Base-by-base conservation (phyloP, 345 rosid genomes). In the Rhizophora mangle region DNA sequence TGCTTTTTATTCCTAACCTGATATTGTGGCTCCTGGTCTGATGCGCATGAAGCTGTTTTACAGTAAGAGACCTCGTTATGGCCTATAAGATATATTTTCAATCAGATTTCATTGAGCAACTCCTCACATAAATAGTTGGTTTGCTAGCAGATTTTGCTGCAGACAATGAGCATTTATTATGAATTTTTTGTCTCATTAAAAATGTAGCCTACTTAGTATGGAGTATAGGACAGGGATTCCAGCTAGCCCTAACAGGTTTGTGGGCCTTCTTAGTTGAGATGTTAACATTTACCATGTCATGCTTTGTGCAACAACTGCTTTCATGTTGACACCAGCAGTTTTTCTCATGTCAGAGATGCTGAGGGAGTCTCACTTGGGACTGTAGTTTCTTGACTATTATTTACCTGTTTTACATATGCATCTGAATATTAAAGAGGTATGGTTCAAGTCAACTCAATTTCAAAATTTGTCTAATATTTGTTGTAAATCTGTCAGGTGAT, bases 401-500 rank as follows among this genome's bases (percentile, higher is more conserved):
- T 43, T 11, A 11, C 5, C 1, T 11, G 49, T 43, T 43, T 56
- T 56, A 26, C 30, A 21, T 24, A 15, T 15, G 30, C 18, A 56
- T 56, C 16, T 22, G 60, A 24, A 56, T 20, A 27, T 27, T 21
- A 27, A 56, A 21, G 2, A 24, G 7, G 32, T 51, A 13, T 36
- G 62, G 13, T 27, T 30, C 4, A 34, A 72, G 60, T 20, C 15
- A 46, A 19, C 18, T 47, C 32, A 64, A 2, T 46, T 36, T 13
- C 18, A 37, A 54, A 20, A 1, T 52, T 53, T 30, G 59, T 9
- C 31, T 0, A 1, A 36, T 53, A 6, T 54, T 11, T 26, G 22
- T 26, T 27, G n/a, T 19, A 26, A 15, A 39, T 19, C 31, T 5
- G 76, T 69, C 88, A 90, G 98, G 92, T 62, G 89, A 93, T 84